A percentile compares a stretch with the other conserved stretches of the same genome.
Conservation (phyloP, 805 yeast genomes). For the Saturnispora kantuleensis region DNA sequence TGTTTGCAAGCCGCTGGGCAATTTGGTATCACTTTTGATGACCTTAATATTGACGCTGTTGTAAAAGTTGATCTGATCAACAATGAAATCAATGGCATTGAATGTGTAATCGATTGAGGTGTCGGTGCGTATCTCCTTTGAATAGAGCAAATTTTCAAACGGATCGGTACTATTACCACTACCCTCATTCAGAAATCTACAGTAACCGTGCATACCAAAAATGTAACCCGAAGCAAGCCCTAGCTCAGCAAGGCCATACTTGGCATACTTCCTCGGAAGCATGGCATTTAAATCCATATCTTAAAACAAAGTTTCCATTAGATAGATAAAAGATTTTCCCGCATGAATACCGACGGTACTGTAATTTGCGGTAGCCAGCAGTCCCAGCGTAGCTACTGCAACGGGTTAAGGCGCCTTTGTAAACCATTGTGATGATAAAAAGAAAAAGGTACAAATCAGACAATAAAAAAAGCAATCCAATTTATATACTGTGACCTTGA, state of each 20-base stretch:
- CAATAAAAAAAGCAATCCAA: too few species aligned
- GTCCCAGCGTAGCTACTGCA: constrained; percentile 31
- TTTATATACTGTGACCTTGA: too few species aligned
- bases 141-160: constrained; percentile 20
- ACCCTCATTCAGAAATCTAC: constrained; percentile 30
- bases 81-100: constrained; percentile 34
- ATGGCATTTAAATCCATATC: constrained; percentile 14
- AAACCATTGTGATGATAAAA: too few species aligned
- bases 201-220: constrained; percentile 58
- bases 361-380: constrained; percentile 40
- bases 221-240: constrained; percentile 40
- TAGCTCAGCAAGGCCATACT: constrained; percentile 13
- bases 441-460: too few species aligned
- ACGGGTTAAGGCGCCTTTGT: constrained; percentile 8
- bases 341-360: constrained; percentile 37
- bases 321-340: constrained; percentile 36
- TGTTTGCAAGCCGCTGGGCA: constrained; percentile 46
- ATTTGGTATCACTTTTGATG: constrained; percentile 24
- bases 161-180: constrained; percentile 8
- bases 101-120: constrained; percentile 49
- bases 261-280: neutral
- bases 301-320: constrained; percentile 37
- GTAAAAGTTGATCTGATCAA: constrained; percentile 9
- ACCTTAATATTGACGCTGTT: constrained; percentile 7
- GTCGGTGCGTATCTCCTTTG: constrained; percentile 35